These are phyloP conservation scores for Exophiala viscosa DNA, from an alignment of 2,329 filamentous ascomycete genomes.

Conservation along the genomic window DNA sequence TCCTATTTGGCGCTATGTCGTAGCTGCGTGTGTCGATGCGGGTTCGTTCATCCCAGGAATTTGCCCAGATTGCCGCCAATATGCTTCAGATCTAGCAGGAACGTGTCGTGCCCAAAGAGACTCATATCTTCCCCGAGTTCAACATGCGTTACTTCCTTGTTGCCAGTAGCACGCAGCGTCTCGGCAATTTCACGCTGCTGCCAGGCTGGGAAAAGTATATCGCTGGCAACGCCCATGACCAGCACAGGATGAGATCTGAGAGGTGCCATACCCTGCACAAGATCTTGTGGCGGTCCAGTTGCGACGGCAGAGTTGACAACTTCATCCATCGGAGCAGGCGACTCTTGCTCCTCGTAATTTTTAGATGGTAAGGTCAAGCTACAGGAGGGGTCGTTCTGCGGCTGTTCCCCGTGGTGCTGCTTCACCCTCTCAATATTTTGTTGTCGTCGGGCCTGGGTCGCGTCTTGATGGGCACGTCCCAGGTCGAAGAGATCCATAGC, in stretches of 20 bases:
- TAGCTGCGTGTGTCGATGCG: not conserved
- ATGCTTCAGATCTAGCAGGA: slow-evolving; percentile 85
- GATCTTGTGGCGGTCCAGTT: slow-evolving; percentile 67
- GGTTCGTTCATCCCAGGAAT: slow-evolving; percentile 63
- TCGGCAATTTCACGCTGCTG: slow-evolving; percentile 93
- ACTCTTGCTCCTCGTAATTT: slow-evolving; percentile 82
- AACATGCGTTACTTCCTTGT: slow-evolving; percentile 75
- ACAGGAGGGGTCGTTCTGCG: slow-evolving; percentile 54
- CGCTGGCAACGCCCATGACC: slow-evolving; percentile 89
- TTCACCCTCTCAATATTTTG: slow-evolving; percentile 56
- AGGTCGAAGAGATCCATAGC: slow-evolving; percentile 98
- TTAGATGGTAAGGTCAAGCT: slow-evolving; percentile 75
- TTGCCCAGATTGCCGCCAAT: slow-evolving; percentile 78
- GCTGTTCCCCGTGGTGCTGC: slow-evolving; percentile 35
- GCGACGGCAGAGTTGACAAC: slow-evolving; percentile 32
- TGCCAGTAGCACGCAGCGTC: slow-evolving; percentile 72
- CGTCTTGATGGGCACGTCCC: slow-evolving; percentile 65
- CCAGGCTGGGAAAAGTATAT: slow-evolving; percentile 97
- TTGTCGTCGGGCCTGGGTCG: slow-evolving; percentile 59
- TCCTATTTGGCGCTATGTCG: not conserved
- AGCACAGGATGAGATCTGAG: slow-evolving; percentile 75
- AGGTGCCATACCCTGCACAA: slow-evolving; percentile 69
- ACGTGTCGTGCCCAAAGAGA: slow-evolving; percentile 94
- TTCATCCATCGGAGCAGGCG: slow-evolving; percentile 33
- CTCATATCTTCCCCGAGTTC: slow-evolving; percentile 93